Conservation (phyloP, 768 basidiomycete genomes). For the Naganishia vaughanmartiniae region DNA sequence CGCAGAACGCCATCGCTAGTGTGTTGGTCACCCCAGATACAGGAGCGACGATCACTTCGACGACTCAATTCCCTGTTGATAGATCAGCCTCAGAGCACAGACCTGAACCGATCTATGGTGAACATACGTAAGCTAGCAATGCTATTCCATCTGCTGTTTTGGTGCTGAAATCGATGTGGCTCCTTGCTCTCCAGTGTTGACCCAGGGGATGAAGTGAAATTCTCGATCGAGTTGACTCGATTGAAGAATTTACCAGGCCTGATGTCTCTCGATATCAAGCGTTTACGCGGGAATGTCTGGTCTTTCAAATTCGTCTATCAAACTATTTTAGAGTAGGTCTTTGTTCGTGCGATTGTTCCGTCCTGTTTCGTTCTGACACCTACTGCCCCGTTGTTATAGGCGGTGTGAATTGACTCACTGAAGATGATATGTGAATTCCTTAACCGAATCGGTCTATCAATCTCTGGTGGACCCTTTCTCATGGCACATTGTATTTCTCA, state of each 20-base stretch:
- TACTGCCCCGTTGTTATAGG: neutral
- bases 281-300: conserved; percentile 86
- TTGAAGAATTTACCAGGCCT: conserved; percentile 85
- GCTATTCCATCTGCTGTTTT: neutral
- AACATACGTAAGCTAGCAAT: conserved; percentile 51
- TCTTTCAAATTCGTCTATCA: conserved; percentile 61
- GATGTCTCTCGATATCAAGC: conserved; percentile 84
- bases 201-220: conserved; percentile 91
- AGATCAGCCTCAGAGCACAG: conserved; percentile 15
- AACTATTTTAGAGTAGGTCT: conserved; percentile 49
- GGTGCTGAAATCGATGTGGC: neutral
- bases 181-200: conserved; percentile 60
- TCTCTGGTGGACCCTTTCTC: neutral
- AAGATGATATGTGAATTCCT: neutral
- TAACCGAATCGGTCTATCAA: neutral
- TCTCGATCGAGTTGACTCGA: conserved; percentile 88
- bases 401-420: conserved; percentile 20
- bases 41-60: conserved; percentile 20
- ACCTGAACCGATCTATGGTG: conserved; percentile 66
- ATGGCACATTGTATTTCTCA: neutral
- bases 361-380: neutral
- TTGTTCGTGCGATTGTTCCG: neutral
- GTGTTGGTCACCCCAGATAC: conserved; percentile 54
- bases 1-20: conserved; percentile 58
- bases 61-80: conserved; percentile 8